Evolutionary conservation across 176 grass and related monocot species (phyloP).

Genomic region (Musa troglodytarum): DNA sequence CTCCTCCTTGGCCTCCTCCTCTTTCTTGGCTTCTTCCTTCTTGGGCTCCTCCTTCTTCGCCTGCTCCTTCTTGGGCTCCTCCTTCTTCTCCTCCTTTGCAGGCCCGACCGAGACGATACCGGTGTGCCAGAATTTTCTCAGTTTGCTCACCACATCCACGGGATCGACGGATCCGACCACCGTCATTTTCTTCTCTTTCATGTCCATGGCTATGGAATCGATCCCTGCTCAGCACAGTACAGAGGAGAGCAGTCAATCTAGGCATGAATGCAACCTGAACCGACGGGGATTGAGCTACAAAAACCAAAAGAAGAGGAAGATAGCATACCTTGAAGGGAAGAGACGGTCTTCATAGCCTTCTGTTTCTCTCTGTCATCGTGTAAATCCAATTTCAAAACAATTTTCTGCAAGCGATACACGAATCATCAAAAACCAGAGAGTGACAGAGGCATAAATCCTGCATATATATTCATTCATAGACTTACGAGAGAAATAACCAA

Average conservation of each 20-base stretch:
- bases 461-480: no score
- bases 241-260: no score
- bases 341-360: constrained; percentile 74
- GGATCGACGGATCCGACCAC: constrained; percentile 66
- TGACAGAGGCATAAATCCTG: no score
- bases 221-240: constrained; percentile 29
- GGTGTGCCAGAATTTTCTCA: constrained; percentile 58
- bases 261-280: neutral
- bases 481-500: no score
- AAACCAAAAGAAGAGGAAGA: neutral
- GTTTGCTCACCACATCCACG: constrained; percentile 65
- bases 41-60: constrained; percentile 3
- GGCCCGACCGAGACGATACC: constrained; percentile 46
- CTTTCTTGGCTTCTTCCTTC: constrained; percentile 28
- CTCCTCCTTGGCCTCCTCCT: constrained; percentile 21
- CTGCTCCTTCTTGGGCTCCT: constrained; percentile 22
- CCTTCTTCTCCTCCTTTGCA: constrained; percentile 41
- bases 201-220: constrained; percentile 63
- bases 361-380: constrained; percentile 67
- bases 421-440: neutral
- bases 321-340: constrained; percentile 37
- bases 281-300: neutral
- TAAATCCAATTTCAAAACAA: constrained; percentile 64
- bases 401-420: constrained; percentile 47
- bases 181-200: constrained; percentile 62